Conservation (phyloP, 2,329 filamentous ascomycete genomes). For the Phialophora macrospora region DNA sequence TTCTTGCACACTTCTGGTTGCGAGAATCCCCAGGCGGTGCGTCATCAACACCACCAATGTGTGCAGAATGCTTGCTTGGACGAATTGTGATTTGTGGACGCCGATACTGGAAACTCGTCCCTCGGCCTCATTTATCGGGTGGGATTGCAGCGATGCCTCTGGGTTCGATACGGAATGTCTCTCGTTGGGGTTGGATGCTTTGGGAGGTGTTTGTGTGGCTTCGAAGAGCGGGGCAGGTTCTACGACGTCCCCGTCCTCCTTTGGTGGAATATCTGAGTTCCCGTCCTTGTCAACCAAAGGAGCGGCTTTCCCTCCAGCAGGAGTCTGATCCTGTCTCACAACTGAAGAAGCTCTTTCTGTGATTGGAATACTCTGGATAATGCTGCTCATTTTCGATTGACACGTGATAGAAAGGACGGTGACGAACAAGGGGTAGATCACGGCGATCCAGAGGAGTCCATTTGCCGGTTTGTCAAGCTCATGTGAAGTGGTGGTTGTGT, state of each 20-base stretch:
- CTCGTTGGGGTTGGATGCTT: not conserved
- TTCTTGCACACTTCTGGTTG: not conserved
- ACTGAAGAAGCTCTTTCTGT: not conserved
- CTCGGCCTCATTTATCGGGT: not conserved
- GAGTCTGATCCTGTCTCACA: not conserved
- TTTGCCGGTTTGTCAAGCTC: not conserved
- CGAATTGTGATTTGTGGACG: not conserved
- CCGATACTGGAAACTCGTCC: not conserved
- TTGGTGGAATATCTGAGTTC: not conserved
- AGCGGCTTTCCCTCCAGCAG: not conserved
- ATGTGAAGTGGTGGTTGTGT: not conserved
- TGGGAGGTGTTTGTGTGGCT: not conserved
- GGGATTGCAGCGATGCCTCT: not conserved
- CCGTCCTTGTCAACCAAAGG: not conserved
- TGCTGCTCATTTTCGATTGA: not conserved
- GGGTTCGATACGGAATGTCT: not conserved
- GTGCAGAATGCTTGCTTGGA: not conserved
- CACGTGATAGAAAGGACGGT: not conserved
- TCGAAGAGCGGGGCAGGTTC: not conserved
- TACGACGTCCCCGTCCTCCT: not conserved
- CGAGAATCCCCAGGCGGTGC: not conserved
- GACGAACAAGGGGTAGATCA: not conserved
- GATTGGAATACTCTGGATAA: not conserved
- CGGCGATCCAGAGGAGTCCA: not conserved
- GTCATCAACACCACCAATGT: not conserved